A percentile compares a stretch with the other conserved stretches of the same genome.
Evolutionary conservation across 2,329 filamentous ascomycete species (phyloP).

Genomic region (Aureobasidium uvarum): DNA sequence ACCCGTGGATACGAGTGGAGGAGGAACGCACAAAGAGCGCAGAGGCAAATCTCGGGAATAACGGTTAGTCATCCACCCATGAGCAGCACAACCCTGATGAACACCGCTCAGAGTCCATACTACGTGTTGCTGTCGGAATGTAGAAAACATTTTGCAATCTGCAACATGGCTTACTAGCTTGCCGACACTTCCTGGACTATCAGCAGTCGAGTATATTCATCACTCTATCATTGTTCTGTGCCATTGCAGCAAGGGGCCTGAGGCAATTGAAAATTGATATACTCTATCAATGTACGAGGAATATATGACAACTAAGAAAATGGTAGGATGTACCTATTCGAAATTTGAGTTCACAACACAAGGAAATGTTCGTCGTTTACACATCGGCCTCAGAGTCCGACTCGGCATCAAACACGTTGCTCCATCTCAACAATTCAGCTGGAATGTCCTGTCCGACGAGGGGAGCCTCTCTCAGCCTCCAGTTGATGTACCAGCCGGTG

Average conservation of each 20-base stretch:
- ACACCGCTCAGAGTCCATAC: neutral
- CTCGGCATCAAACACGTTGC: slow-evolving; percentile 49
- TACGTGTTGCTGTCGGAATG: neutral
- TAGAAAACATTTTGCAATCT: neutral
- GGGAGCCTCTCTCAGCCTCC: slow-evolving; percentile 47
- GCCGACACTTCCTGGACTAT: too few relatives aligned
- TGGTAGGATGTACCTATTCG: neutral
- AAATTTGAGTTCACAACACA: neutral
- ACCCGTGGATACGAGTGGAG: neutral
- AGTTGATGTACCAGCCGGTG: slow-evolving; percentile 45
- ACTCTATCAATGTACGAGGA: neutral
- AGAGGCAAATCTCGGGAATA: slow-evolving; percentile 11
- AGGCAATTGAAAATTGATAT: neutral
- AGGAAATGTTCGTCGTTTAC: neutral
- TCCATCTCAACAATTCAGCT: slow-evolving; percentile 46
- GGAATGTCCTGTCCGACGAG: slow-evolving; percentile 48
- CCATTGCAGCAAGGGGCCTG: neutral
- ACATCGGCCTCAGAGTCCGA: slow-evolving; percentile 31
- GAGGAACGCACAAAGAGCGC: slow-evolving; percentile 9
- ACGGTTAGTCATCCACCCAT: neutral
- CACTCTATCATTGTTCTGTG: neutral
- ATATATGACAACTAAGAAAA: neutral
- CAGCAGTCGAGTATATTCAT: neutral
- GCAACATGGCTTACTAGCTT: neutral
- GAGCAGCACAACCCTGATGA: neutral